A percentile compares a stretch with the other conserved stretches of the same genome.
phyloP scores from a whole-genome alignment of 345 rosid genomes.

The Bretschneidera sinensis region DNA sequence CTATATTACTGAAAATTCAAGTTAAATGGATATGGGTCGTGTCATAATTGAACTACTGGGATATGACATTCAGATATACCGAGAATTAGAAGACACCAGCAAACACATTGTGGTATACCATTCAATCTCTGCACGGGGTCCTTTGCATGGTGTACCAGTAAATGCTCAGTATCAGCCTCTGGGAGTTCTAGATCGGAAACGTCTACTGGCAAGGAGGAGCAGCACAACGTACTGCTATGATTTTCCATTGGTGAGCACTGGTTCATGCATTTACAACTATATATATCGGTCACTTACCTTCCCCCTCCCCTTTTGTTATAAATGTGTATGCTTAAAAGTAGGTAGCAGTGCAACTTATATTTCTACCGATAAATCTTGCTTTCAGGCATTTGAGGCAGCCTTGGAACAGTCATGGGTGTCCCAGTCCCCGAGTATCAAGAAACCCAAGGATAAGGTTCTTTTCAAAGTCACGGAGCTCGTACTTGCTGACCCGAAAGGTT shows the following conservation, averaged over 20 bases:
- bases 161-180: constrained; percentile 68
- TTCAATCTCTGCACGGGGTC: constrained; percentile 53
- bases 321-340: constrained; percentile 6
- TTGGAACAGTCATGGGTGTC: constrained; percentile 74
- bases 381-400: constrained; percentile 91
- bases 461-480: constrained; percentile 71
- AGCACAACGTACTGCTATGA: constrained; percentile 96
- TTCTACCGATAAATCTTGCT: constrained; percentile 15
- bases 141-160: constrained; percentile 62
- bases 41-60: constrained; percentile 3
- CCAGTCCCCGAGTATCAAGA: constrained; percentile 44
- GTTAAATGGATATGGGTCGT: background rate
- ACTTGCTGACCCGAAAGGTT: constrained; percentile 60
- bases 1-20: background rate
- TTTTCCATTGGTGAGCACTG: constrained; percentile 78
- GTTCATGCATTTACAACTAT: constrained; percentile 9
- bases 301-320: background rate
- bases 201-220: constrained; percentile 76
- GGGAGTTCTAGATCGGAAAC: constrained; percentile 72
- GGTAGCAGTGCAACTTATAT: constrained; percentile 9
- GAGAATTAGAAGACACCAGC: constrained; percentile 70
- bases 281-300: background rate
- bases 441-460: constrained; percentile 45
- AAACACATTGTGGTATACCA: constrained; percentile 58
- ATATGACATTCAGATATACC: constrained; percentile 60